These are phyloP conservation scores for Leccinum pseudoinsigne DNA, from an alignment of 1,284 basidiomycete genomes.

Conservation along the genomic window DNA sequence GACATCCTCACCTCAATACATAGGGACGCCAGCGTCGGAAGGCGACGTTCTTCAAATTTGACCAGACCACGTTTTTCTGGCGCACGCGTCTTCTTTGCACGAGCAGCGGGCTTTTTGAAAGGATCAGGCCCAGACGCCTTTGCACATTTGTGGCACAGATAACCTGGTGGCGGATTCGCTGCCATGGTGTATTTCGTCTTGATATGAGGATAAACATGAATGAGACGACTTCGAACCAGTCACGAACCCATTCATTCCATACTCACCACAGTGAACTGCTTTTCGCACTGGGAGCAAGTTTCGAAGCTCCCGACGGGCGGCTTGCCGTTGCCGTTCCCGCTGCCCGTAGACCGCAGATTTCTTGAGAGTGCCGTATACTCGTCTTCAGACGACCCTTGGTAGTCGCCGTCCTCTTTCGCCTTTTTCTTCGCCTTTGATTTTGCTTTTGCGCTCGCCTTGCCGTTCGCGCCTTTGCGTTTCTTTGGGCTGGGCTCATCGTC, in stretches of 20 bases:
- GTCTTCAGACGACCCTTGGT: conserved; percentile 48
- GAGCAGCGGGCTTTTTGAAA: conserved; percentile 73
- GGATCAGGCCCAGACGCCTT: conserved; percentile 76
- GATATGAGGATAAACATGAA: neutral
- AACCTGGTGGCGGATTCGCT: conserved; percentile 66
- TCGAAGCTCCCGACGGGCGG: conserved; percentile 81
- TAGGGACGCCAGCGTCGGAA: conserved; percentile 70
- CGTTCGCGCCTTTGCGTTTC: conserved; percentile 41
- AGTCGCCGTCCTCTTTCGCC: conserved; percentile 45
- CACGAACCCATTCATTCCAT: neutral
- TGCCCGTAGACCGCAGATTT: conserved; percentile 38
- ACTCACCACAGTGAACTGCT: conserved; percentile 85
- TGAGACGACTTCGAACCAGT: conserved; percentile 4
- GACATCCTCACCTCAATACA: conserved; percentile 68
- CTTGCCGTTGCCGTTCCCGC: conserved; percentile 42
- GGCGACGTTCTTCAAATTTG: conserved; percentile 68
- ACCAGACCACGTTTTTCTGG: conserved; percentile 64
- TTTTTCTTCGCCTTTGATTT: conserved; percentile 53
- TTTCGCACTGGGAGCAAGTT: conserved; percentile 79
- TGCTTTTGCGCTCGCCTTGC: conserved; percentile 38
- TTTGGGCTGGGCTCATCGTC: conserved; percentile 41
- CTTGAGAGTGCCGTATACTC: conserved; percentile 62
- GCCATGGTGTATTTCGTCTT: conserved; percentile 87
- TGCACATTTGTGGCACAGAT: conserved; percentile 78
- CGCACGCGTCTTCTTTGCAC: conserved; percentile 60